Percentiles rank a stretch among this genome's conserved stretches.
Conservation (phyloP, 345 rosid species). For the Rubroshorea leprosula region DNA sequence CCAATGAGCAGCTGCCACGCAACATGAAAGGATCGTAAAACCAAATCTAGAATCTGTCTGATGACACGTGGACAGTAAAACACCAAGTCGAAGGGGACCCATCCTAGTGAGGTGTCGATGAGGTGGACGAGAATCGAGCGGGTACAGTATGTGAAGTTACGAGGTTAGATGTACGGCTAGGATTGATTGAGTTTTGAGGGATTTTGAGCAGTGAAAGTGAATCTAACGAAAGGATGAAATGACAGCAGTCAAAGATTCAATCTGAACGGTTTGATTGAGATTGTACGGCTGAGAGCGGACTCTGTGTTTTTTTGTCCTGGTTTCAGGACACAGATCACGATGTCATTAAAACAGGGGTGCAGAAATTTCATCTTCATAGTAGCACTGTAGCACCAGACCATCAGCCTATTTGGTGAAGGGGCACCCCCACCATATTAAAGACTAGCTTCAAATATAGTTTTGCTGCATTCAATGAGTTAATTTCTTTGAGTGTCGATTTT, state of each 20-base stretch:
- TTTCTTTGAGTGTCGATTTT: no score
- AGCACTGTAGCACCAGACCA: no score
- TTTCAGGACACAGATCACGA: conserved; percentile 11
- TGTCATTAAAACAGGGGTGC: no score
- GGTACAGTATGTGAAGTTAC: conserved; percentile 9
- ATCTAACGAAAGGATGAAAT: not conserved
- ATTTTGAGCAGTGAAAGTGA: conserved; percentile 21
- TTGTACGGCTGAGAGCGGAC: conserved; percentile 33
- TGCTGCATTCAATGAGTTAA: no score
- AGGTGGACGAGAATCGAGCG: conserved; percentile 6
- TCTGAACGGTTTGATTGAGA: conserved; percentile 30
- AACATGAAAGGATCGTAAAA: not conserved
- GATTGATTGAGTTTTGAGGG: conserved; percentile 15
- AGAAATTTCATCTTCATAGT: no score
- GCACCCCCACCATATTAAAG: no score
- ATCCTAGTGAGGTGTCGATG: conserved; percentile 22
- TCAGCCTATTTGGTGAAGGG: no score
- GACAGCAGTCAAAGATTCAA: conserved; percentile 41
- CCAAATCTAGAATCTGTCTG: conserved; percentile 1
- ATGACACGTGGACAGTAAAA: conserved; percentile 11
- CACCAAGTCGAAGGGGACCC: not conserved
- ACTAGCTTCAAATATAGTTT: no score
- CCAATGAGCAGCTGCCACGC: not conserved
- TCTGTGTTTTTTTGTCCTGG: conserved; percentile 12
- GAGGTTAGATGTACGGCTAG: conserved; percentile 23